Conservation (phyloP, 2,329 filamentous ascomycete genomes). For the Pezizomycotina sp. region DNA sequence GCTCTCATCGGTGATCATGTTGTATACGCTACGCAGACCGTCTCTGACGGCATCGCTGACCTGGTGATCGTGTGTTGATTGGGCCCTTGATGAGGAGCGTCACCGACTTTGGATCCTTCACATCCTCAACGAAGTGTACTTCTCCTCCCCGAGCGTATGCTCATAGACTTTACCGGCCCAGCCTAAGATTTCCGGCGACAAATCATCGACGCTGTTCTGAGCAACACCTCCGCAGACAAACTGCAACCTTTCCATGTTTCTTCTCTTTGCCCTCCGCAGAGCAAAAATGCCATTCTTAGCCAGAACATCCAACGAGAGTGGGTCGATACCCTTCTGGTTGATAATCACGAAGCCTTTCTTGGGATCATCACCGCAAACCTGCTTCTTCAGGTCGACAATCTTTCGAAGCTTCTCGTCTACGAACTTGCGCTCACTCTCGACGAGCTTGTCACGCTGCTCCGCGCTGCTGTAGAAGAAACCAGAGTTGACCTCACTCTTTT, state of each 20-base stretch:
- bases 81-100: constrained; percentile 87
- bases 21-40: constrained; percentile 90
- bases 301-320: constrained; percentile 82
- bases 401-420: constrained; percentile 93
- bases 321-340: constrained; percentile 98
- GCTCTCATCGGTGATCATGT: constrained; percentile 96
- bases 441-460: constrained; percentile 91
- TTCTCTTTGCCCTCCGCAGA: constrained; percentile 81
- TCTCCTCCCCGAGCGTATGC: constrained; percentile 93
- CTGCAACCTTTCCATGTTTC: constrained; percentile 97
- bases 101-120: constrained; percentile 96
- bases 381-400: constrained; percentile 95
- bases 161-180: constrained; percentile 97
- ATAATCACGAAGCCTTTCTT: constrained; percentile 96
- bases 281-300: constrained; percentile 97
- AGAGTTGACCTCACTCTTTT: constrained; percentile 98
- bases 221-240: constrained; percentile 79
- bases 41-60: constrained; percentile 93
- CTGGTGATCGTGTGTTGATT: constrained; percentile 95
- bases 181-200: constrained; percentile 72
- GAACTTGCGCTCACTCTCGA: constrained; percentile 89
- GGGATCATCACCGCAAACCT: constrained; percentile 81
- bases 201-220: constrained; percentile 91
- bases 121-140: constrained; percentile 98
- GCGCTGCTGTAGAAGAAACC: constrained; percentile 97